These are phyloP conservation scores for Actinomortierella wolfii DNA, from an alignment of 371 early-diverging fungal species.

Conservation along the genomic window DNA sequence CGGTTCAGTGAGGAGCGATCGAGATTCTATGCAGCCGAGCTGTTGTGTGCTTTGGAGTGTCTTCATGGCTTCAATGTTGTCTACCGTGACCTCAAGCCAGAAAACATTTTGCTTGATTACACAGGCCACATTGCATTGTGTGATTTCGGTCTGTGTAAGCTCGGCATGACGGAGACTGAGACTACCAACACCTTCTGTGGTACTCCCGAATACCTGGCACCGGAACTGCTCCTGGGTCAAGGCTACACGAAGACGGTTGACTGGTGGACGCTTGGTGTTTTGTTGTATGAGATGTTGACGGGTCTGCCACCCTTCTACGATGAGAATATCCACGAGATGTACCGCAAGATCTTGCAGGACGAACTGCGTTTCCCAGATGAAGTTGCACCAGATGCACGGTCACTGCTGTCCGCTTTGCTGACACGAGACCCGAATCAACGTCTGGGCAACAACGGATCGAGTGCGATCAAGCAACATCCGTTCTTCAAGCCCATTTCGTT, in stretches of 20 bases:
- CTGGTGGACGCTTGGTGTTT: conserved; percentile 98
- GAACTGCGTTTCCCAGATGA: conserved; percentile 87
- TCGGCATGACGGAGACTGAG: conserved; percentile 92
- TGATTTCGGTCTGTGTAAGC: conserved; percentile 98
- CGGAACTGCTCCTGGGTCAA: conserved; percentile 91
- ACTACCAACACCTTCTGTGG: conserved; percentile 98
- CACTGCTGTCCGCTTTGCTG: conserved; percentile 76
- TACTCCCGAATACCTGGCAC: conserved; percentile 99
- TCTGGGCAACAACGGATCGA: conserved; percentile 84
- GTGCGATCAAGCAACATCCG: conserved; percentile 88
- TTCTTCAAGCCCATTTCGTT: conserved; percentile 96
- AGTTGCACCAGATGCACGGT: conserved; percentile 74
- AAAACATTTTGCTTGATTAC: conserved; percentile 95
- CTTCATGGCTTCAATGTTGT: conserved; percentile 89
- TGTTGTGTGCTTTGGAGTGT: conserved; percentile 83
- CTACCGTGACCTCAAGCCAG: conserved; percentile 93
- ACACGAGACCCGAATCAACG: conserved; percentile 85
- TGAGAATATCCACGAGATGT: conserved; percentile 96
- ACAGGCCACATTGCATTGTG: conserved; percentile 97
- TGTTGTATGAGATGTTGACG: conserved; percentile 95
- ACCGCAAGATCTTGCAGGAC: conserved; percentile 88
- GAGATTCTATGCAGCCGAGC: conserved; percentile 76
- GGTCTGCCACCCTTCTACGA: conserved; percentile 96
- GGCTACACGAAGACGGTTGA: conserved; percentile 96
- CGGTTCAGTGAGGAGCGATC: conserved; percentile 71